A percentile compares a stretch with the other conserved stretches of the same genome.
Conservation (phyloP, 768 basidiomycete genomes). For the Phaeotremella fagi region DNA sequence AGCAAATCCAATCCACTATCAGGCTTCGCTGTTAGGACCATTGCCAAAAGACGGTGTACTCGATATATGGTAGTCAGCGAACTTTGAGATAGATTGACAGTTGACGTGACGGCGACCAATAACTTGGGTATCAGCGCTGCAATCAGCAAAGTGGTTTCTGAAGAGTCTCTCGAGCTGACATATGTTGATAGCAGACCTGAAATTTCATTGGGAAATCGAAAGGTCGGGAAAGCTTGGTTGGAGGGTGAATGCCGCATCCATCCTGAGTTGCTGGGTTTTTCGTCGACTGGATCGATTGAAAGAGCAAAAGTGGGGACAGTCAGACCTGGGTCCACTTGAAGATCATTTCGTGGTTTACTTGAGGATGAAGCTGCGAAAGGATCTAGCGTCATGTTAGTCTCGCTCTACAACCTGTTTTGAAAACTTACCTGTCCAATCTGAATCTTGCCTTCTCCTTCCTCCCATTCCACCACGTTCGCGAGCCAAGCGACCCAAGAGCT, state of each 20-base stretch:
- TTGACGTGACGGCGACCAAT: constrained; percentile 60
- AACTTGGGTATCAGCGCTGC: constrained; percentile 63
- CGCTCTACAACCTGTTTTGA: background rate
- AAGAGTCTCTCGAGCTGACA: constrained; percentile 59
- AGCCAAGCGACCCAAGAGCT: constrained; percentile 50
- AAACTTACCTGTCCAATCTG: constrained; percentile 14
- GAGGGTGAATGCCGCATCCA: constrained; percentile 36
- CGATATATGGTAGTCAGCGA: constrained; percentile 52
- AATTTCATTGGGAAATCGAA: constrained; percentile 8
- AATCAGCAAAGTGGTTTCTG: constrained; percentile 55
- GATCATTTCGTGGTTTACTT: too few species aligned
- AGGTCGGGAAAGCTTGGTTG: constrained; percentile 11
- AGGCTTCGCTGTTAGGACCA: constrained; percentile 58
- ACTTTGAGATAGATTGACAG: constrained; percentile 51
- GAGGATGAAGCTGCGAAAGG: constrained; percentile 1
- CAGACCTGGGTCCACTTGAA: background rate
- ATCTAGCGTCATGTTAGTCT: background rate
- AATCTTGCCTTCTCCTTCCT: constrained; percentile 9
- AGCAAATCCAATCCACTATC: constrained; percentile 69
- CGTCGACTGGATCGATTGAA: constrained; percentile 61
- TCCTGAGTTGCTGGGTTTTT: constrained; percentile 5
- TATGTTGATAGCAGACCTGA: constrained; percentile 50
- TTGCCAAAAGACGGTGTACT: constrained; percentile 56
- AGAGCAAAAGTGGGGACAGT: constrained; percentile 50
- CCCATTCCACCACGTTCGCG: constrained; percentile 15